Percentiles rank a stretch among this genome's conserved stretches.
Evolutionary conservation across 2,329 filamentous ascomycete species (phyloP).

Genomic region (Grosmannia huntii): DNA sequence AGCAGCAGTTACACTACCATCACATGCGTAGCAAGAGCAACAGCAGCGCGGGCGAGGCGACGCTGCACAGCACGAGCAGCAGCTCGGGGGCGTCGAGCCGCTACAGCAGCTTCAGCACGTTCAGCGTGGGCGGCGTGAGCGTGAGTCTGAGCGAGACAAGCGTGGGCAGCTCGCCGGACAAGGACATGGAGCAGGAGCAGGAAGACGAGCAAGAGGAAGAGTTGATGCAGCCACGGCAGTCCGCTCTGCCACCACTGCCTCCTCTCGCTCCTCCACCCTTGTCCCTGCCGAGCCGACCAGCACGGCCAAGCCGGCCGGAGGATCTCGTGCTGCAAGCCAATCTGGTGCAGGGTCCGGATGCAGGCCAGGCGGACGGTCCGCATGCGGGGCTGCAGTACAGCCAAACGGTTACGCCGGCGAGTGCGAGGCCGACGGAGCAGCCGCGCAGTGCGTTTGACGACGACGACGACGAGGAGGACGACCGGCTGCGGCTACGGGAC

Average conservation of each 20-base stretch:
- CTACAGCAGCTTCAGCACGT: not conserved
- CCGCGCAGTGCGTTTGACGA: constrained; percentile 2
- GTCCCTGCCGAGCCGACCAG: not conserved
- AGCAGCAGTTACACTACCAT: not conserved
- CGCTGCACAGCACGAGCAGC: not conserved
- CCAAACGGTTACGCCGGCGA: not conserved
- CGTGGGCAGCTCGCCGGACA: not conserved
- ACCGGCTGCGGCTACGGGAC: not conserved
- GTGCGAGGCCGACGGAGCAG: not conserved
- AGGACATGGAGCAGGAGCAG: not conserved
- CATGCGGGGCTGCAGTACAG: not conserved
- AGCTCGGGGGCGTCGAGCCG: constrained; percentile 2
- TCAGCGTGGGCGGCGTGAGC: constrained; percentile 2
- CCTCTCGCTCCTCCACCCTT: not conserved
- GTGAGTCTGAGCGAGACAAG: not conserved
- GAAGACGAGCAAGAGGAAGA: not conserved
- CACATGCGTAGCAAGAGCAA: constrained; percentile 11
- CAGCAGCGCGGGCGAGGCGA: constrained; percentile 7
- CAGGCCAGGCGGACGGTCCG: not conserved
- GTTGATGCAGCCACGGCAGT: not conserved
- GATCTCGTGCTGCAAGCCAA: not conserved
- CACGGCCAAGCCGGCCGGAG: not conserved
- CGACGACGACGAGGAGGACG: constrained; percentile 1
- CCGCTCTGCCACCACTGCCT: not conserved
- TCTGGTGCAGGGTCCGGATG: not conserved